These are phyloP conservation scores for Xanthoceras sorbifolium DNA, from an alignment of 345 rosid species.

Conservation along the genomic window DNA sequence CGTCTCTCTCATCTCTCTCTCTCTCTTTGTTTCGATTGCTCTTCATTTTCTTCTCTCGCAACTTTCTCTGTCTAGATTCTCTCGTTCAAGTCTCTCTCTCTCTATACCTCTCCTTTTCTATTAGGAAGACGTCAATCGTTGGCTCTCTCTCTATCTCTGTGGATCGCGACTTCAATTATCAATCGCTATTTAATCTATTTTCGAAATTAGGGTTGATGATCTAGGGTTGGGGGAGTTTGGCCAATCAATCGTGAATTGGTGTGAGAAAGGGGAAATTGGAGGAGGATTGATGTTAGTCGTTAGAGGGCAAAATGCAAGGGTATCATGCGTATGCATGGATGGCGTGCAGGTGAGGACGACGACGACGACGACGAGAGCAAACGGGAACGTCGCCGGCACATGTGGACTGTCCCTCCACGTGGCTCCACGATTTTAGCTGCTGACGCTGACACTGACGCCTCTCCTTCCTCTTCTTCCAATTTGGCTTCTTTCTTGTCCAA, in stretches of 20 bases:
- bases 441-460: constrained; percentile 29
- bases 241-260: constrained; percentile 17
- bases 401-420: constrained; percentile 64
- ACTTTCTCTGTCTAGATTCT: constrained; percentile 25
- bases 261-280: not conserved
- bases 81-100: constrained; percentile 2
- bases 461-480: constrained; percentile 34
- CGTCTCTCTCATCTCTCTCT: constrained; percentile 13
- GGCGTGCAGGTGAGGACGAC: constrained; percentile 19
- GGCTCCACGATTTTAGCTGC: constrained; percentile 39
- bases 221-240: constrained; percentile 30
- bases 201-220: constrained; percentile 38
- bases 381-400: constrained; percentile 49
- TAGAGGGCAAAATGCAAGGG: constrained; percentile 55
- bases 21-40: not conserved
- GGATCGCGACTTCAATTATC: constrained; percentile 39
- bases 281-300: constrained; percentile 51
- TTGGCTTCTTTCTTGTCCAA: constrained; percentile 53
- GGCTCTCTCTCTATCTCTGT: constrained; percentile 4
- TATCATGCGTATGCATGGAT: constrained; percentile 62
- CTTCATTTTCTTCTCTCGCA: constrained; percentile 2
- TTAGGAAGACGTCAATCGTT: constrained; percentile 19
- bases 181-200: constrained; percentile 18
- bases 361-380: constrained; percentile 45
- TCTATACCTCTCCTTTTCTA: constrained; percentile 29